These are phyloP conservation scores for Encephalitozoon cuniculi DNA, from an alignment of 371 early-diverging fungal genomes.

Conservation along the genomic window DNA sequence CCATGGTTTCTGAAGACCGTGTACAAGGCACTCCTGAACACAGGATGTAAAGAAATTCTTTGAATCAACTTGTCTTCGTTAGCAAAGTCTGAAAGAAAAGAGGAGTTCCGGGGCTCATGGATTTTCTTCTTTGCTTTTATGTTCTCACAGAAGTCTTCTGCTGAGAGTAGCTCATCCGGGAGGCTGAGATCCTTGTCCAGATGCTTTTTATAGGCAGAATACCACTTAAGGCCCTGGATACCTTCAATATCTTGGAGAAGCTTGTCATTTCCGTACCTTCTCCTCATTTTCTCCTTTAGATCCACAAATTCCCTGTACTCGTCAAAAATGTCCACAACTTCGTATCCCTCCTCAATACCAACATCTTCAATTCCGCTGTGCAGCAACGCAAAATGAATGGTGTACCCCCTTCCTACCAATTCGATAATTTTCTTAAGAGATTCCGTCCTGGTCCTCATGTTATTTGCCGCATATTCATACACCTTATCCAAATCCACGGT, in stretches of 20 bases:
- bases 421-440: slow-evolving; percentile 17
- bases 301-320: slow-evolving; percentile 23
- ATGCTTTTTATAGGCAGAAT: slow-evolving; percentile 1
- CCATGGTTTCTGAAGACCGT: neutral
- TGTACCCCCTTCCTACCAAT: neutral
- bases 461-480: slow-evolving; percentile 9
- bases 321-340: slow-evolving; percentile 15
- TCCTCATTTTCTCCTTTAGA: neutral
- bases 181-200: neutral
- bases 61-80: neutral
- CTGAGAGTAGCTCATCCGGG: neutral
- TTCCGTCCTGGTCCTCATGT: neutral
- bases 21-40: neutral
- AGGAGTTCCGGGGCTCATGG: neutral
- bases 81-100: neutral
- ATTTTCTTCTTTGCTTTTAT: neutral
- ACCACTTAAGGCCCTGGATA: neutral
- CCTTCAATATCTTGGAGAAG: neutral
- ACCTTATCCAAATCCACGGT: neutral
- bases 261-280: neutral
- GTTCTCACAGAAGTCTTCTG: neutral
- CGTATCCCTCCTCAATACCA: slow-evolving; percentile 13
- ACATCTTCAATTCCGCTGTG: slow-evolving; percentile 8
- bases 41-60: neutral
- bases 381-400: slow-evolving; percentile 15